Evolutionary conservation across 768 basidiomycete species (phyloP), one percentile per base, ranked within the genome.

Genomic region (Xanthoconium purpureum): DNA sequence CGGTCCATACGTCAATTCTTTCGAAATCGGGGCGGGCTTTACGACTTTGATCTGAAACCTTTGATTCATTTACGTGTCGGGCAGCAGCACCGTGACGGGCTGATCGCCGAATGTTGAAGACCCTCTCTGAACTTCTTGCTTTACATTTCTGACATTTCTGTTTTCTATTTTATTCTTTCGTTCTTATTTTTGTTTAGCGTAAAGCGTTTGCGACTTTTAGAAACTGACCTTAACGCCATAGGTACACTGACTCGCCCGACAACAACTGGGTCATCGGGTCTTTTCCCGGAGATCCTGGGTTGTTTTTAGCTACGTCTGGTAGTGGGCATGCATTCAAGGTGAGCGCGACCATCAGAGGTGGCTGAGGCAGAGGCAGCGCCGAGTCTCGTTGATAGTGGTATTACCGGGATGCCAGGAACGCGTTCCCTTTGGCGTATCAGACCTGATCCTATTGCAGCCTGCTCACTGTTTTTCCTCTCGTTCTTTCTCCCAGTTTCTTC

Each of bases 301-400:
- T 98, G 12, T 70, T 94, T 50, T 70, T 98, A 30, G 95, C 94
- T 1, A 95, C 95, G 1, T 91, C 83, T 17, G 96, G 89, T 8
- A 91, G 86, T 60, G 94, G 94, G 0, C 91, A 95, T 71, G 91
- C 84, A 0, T 94, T 84, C 78, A 94, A 95, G 81, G 90, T 85
- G 52, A 49, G 65, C 58, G 11, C 49, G 3, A 45, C 55, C 3
- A 9, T 30, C 11, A 7, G 2, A 30, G 18, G 24, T 28, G 3
- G 28, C 18, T 40, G 15, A 14, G 18, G 40, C 29, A 28, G 40
- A 12, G 20, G 15, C n/a, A 20, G 17, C n/a, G 3, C 17, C 36
- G 6, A 30, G 28, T 24, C 28, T 35, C 28, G n/a, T 38, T 6
- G 30, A 6, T 20, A 12, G 13, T 17, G 30, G 7, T 20, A 12